phyloP scores from a whole-genome alignment of 148 eudicot genomes.

The Chenopodium berlandieri region DNA sequence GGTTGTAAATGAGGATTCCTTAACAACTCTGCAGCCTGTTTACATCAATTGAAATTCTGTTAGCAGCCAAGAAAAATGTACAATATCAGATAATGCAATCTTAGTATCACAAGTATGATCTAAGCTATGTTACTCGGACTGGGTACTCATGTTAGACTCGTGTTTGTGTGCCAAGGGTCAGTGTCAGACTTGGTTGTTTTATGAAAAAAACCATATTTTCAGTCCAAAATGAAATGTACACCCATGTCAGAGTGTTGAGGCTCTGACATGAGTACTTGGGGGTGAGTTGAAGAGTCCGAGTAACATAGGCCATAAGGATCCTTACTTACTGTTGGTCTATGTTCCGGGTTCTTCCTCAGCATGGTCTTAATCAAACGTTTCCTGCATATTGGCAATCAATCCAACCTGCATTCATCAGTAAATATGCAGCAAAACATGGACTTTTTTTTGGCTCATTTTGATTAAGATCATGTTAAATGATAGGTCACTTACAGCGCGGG shows the following conservation, averaged over 20 bases:
- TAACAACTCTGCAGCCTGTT: slow-evolving; percentile 50
- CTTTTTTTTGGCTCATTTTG: not conserved
- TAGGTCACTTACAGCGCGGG: slow-evolving; percentile 43
- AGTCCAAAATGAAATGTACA: too few relatives aligned
- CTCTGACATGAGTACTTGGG: not conserved
- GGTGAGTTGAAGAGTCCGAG: not conserved
- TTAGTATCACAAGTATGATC: not conserved
- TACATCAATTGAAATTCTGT: not conserved
- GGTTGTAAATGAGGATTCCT: slow-evolving; percentile 55
- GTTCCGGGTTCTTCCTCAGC: slow-evolving; percentile 58
- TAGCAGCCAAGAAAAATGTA: not conserved
- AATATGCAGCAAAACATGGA: slow-evolving; percentile 4
- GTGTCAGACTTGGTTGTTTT: too few relatives aligned
- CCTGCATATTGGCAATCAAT: slow-evolving; percentile 26
- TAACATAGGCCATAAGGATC: not conserved
- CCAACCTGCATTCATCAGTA: not conserved
- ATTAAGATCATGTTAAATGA: not conserved
- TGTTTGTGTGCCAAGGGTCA: too few relatives aligned
- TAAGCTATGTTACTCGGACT: not conserved
- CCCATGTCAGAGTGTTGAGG: too few relatives aligned
- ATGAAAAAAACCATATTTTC: not conserved
- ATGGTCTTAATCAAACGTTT: slow-evolving; percentile 54
- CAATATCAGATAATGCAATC: not conserved
- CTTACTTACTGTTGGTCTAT: slow-evolving; percentile 52
- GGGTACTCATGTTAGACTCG: too few relatives aligned